These are phyloP conservation scores for Cordyceps fumosorosea DNA, from an alignment of 2,329 filamentous ascomycete genomes.

Conservation along the genomic window DNA sequence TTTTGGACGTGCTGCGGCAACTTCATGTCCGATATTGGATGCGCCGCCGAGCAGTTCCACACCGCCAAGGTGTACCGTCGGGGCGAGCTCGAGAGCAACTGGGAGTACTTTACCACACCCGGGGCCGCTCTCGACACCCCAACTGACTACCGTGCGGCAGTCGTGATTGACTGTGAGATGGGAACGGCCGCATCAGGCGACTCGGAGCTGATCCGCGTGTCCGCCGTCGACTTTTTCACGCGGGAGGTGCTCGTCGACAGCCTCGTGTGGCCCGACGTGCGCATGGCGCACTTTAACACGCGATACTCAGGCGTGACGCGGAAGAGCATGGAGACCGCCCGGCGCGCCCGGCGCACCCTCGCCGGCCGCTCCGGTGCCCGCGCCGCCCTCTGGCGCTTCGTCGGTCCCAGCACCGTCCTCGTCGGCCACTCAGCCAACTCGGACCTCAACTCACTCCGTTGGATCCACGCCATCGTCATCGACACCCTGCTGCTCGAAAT, in stretches of 20 bases:
- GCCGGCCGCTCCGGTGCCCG: slow-evolving; percentile 37
- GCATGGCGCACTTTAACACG: slow-evolving; percentile 44
- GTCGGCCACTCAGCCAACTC: slow-evolving; percentile 38
- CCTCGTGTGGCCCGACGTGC: slow-evolving; percentile 40
- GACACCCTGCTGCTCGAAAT: slow-evolving; percentile 37
- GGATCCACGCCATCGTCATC: slow-evolving; percentile 38
- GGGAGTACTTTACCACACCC: slow-evolving; percentile 21
- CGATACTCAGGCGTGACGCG: slow-evolving; percentile 42
- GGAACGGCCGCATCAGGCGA: slow-evolving; percentile 38
- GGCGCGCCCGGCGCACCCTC: slow-evolving; percentile 27
- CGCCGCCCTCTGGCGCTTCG: slow-evolving; percentile 34
- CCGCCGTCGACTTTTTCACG: slow-evolving; percentile 45
- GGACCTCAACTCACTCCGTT: slow-evolving; percentile 40
- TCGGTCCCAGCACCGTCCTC: slow-evolving; percentile 41
- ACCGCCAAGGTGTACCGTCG: slow-evolving; percentile 17
- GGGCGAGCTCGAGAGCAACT: slow-evolving; percentile 23
- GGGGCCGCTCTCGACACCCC: background rate
- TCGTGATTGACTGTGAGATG: slow-evolving; percentile 52
- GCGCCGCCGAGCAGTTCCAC: slow-evolving; percentile 22
- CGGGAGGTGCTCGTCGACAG: slow-evolving; percentile 41
- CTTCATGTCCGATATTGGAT: slow-evolving; percentile 19
- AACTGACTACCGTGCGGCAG: slow-evolving; percentile 17
- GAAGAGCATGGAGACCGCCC: slow-evolving; percentile 31
- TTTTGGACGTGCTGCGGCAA: slow-evolving; percentile 27
- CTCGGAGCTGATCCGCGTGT: slow-evolving; percentile 45